Percentiles rank a stretch among this genome's conserved stretches.
These are phyloP conservation scores for Leccinum subtestaceum DNA, from an alignment of 768 basidiomycete genomes.

Conservation along the genomic window DNA sequence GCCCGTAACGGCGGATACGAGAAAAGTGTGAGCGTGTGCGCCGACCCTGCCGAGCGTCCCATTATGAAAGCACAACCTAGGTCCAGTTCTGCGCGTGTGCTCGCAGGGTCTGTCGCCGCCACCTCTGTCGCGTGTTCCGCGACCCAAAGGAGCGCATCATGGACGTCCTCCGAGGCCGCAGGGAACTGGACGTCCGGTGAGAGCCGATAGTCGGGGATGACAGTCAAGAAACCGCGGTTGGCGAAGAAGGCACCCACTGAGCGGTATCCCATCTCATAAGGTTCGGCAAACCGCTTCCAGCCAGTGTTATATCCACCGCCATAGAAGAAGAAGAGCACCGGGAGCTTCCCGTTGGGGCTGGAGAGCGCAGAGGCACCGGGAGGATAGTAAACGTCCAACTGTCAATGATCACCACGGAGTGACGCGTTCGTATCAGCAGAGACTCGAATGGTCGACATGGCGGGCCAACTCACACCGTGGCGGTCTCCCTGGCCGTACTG, in stretches of 20 bases:
- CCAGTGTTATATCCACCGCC: slow-evolving; percentile 63
- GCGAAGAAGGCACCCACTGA: slow-evolving; percentile 63
- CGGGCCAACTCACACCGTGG: slow-evolving; percentile 33
- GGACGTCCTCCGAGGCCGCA: slow-evolving; percentile 51
- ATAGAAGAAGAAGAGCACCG: slow-evolving; percentile 62
- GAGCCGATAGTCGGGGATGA: slow-evolving; percentile 69
- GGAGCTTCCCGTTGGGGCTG: slow-evolving; percentile 32
- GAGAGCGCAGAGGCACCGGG: slow-evolving; percentile 23
- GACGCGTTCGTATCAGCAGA: not conserved
- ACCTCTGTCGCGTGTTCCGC: slow-evolving; percentile 34
- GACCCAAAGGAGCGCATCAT: slow-evolving; percentile 60
- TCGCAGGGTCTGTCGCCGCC: slow-evolving; percentile 1
- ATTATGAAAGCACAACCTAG: slow-evolving; percentile 44
- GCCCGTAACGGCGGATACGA: slow-evolving; percentile 31
- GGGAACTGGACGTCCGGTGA: slow-evolving; percentile 57
- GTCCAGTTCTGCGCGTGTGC: slow-evolving; percentile 33
- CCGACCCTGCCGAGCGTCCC: slow-evolving; percentile 63
- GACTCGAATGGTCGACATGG: not conserved
- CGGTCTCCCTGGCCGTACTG: slow-evolving; percentile 47
- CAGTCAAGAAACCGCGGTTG: slow-evolving; percentile 51
- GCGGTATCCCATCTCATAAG: slow-evolving; percentile 50
- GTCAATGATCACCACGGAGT: not conserved
- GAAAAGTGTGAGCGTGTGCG: slow-evolving; percentile 46
- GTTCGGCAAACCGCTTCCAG: slow-evolving; percentile 43
- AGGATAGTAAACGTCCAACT: slow-evolving; percentile 73